Evolutionary conservation across 1,284 basidiomycete species (phyloP).

Genomic region (Melampsora larici-populina): DNA sequence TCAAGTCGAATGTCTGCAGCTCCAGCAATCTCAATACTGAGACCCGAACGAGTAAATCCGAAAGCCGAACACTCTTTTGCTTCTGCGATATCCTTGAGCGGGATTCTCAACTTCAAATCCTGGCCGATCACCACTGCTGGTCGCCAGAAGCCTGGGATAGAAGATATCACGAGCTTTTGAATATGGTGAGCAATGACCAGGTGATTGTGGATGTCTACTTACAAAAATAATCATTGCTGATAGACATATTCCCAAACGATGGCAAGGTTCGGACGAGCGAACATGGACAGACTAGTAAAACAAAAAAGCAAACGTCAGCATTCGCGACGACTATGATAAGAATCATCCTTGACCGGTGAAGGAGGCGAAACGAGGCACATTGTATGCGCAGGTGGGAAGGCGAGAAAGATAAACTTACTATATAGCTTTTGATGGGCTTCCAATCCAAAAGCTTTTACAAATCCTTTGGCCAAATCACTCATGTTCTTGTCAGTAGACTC

Average conservation of each 20-base stretch:
- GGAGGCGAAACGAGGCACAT: not conserved
- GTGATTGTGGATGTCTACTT: conserved; percentile 45
- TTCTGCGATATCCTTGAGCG: conserved; percentile 48
- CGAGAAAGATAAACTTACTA: not conserved
- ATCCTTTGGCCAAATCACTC: conserved; percentile 13
- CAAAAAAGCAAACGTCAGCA: conserved; percentile 36
- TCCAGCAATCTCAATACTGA: conserved; percentile 48
- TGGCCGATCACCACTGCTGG: conserved; percentile 43
- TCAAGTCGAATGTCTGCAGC: conserved; percentile 49
- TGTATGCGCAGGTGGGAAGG: not conserved
- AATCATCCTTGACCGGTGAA: not conserved
- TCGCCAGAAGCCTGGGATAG: conserved; percentile 34
- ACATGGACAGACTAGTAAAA: conserved; percentile 47
- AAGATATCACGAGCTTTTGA: not conserved
- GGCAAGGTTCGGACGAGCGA: conserved; percentile 49
- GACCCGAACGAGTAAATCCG: conserved; percentile 48
- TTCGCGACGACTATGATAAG: not conserved
- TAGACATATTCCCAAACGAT: conserved; percentile 48
- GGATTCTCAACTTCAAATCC: conserved; percentile 48
- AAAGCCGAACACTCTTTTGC: conserved; percentile 47
- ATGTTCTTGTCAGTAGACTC: not conserved
- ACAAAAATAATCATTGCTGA: conserved; percentile 49
- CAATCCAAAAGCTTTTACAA: conserved; percentile 40
- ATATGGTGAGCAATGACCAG: not conserved
- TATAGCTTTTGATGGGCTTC: conserved; percentile 23